phyloP scores from a whole-genome alignment of 495 filamentous ascomycete genomes.

The Penicillium pulvis region DNA sequence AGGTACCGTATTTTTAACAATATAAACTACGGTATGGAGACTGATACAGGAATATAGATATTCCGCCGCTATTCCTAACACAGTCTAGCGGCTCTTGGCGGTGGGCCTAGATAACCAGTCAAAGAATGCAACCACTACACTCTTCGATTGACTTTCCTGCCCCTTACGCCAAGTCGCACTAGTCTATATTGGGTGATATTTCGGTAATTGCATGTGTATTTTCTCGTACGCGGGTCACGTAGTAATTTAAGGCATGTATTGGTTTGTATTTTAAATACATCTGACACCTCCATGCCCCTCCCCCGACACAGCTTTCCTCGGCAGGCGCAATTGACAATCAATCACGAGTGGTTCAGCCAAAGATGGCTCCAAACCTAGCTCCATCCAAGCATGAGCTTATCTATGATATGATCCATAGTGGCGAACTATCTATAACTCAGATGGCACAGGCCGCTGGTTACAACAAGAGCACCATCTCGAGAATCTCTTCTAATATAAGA shows the following conservation, averaged over 20 bases:
- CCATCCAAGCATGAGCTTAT: conserved; percentile 18
- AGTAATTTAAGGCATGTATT: too few species aligned
- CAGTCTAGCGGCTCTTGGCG: background rate
- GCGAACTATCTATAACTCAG: conserved; percentile 20
- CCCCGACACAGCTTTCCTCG: too few species aligned
- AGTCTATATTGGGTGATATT: too few species aligned
- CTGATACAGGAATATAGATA: conserved; percentile 8
- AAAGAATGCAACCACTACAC: conserved; percentile 4
- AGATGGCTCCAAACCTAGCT: conserved; percentile 22
- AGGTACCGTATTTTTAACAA: conserved; percentile 4
- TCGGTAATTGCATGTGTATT: too few species aligned
- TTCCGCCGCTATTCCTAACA: conserved; percentile 1
- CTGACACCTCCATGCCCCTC: too few species aligned
- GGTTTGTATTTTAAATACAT: too few species aligned
- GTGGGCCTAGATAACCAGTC: conserved; percentile 1
- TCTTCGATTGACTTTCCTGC: too few species aligned
- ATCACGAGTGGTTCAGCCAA: too few species aligned
- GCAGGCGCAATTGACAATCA: too few species aligned
- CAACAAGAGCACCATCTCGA: conserved; percentile 25
- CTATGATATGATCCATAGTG: conserved; percentile 20
- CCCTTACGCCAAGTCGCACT: too few species aligned
- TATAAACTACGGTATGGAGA: conserved; percentile 5
- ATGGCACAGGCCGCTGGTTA: conserved; percentile 21
- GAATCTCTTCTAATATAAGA: conserved; percentile 32
- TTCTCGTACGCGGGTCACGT: too few species aligned